Evolutionary conservation across 2,329 filamentous ascomycete species (phyloP).

Genomic region (Annulohypoxylon truncatum): DNA sequence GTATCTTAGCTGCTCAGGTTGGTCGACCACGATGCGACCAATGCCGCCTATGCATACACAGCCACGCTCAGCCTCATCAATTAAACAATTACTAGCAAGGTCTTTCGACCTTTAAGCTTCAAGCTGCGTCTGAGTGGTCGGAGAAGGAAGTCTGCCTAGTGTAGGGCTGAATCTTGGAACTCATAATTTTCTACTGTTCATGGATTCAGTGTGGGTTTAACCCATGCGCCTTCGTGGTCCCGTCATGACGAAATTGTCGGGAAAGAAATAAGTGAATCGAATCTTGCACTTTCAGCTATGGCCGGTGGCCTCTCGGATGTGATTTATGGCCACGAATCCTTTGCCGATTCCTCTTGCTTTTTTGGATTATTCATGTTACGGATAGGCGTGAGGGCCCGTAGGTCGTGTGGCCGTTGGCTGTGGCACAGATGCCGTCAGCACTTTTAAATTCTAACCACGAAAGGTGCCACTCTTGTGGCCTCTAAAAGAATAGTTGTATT

Average conservation of each 20-base stretch:
- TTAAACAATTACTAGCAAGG: conserved; percentile 17
- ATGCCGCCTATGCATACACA: neutral
- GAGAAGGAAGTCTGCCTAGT: conserved; percentile 34
- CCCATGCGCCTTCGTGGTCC: conserved; percentile 8
- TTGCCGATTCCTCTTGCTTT: conserved; percentile 6
- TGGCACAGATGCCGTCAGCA: conserved; percentile 32
- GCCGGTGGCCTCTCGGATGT: conserved; percentile 26
- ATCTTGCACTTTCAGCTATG: conserved; percentile 12
- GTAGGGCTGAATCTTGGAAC: conserved; percentile 37
- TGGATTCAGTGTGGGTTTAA: conserved; percentile 1
- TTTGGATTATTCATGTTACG: conserved; percentile 18
- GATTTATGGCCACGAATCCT: conserved; percentile 22
- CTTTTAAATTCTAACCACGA: conserved; percentile 19
- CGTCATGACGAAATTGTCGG: conserved; percentile 3
- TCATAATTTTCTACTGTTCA: neutral
- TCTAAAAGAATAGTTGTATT: conserved; percentile 1
- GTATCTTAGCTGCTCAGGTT: neutral
- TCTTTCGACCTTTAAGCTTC: conserved; percentile 19
- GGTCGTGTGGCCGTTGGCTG: conserved; percentile 4
- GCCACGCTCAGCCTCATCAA: conserved; percentile 31
- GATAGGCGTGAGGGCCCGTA: conserved; percentile 14
- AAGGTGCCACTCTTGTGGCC: conserved; percentile 10
- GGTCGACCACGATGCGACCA: neutral
- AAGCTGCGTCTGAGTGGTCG: conserved; percentile 4
- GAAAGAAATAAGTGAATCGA: neutral